Evolutionary conservation across 2,329 filamentous ascomycete genomes (phyloP).

Genomic region (Fusarium ramigenum): DNA sequence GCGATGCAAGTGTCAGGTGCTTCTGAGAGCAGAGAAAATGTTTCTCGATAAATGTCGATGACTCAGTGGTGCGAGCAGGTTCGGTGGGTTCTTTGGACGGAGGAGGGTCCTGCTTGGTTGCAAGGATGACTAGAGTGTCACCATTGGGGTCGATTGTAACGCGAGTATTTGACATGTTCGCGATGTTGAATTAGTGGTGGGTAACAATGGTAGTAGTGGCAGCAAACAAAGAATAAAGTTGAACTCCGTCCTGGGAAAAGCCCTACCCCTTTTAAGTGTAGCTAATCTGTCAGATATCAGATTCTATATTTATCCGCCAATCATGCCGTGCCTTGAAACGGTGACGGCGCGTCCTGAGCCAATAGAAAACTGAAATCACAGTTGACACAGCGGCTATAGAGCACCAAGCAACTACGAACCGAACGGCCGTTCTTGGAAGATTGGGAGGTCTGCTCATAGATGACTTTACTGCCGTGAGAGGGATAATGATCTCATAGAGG

Average conservation of each 20-base stretch:
- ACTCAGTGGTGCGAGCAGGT: neutral
- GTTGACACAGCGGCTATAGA: neutral
- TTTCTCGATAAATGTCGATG: neutral
- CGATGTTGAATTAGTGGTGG: no score
- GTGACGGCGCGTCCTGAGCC: neutral
- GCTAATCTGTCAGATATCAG: neutral
- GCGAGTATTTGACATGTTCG: neutral
- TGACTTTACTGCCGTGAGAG: no score
- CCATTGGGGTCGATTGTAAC: neutral
- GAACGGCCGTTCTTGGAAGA: no score
- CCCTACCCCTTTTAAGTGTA: neutral
- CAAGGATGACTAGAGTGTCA: neutral
- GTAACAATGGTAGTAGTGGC: neutral
- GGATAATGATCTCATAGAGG: no score
- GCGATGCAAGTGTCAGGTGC: neutral
- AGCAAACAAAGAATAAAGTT: neutral
- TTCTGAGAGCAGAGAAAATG: constrained; percentile 2
- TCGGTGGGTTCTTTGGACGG: neutral
- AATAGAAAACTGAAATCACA: neutral
- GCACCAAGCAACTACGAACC: neutral
- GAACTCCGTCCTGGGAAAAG: neutral
- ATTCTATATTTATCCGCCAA: neutral
- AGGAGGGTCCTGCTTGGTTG: neutral
- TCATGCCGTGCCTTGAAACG: rapidly evolving
- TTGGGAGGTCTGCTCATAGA: no score